phyloP scores from a whole-genome alignment of 306 rosid species.

The Inga oerstediana region DNA sequence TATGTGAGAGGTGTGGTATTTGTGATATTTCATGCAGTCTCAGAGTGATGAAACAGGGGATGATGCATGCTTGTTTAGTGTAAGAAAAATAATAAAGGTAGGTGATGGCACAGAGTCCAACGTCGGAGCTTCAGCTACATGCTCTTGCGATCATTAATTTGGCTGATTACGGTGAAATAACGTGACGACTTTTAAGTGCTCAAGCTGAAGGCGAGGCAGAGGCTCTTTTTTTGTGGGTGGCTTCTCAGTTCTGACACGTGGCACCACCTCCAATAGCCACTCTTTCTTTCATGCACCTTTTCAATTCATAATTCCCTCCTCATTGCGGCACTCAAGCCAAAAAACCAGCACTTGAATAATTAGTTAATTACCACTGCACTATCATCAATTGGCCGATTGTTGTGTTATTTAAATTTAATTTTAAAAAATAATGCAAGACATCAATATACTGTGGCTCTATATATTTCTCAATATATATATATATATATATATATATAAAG shows the following conservation, averaged over 20 bases:
- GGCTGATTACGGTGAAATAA: neutral
- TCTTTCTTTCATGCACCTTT: neutral
- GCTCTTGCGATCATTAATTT: neutral
- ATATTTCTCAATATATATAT: too few relatives aligned
- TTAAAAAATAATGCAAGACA: neutral
- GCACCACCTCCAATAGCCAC: neutral
- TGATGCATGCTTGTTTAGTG: neutral
- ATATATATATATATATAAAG: too few relatives aligned
- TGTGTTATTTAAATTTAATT: too few relatives aligned
- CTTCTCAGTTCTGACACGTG: neutral
- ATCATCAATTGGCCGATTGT: neutral
- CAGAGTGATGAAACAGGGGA: conserved; percentile 18
- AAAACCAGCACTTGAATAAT: neutral
- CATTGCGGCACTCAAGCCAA: neutral
- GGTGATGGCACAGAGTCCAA: neutral
- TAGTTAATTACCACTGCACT: too few relatives aligned
- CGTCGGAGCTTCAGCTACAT: neutral
- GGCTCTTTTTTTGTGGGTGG: neutral
- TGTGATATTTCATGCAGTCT: neutral
- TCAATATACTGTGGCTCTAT: neutral
- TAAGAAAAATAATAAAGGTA: neutral
- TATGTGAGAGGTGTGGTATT: neutral
- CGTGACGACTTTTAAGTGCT: neutral
- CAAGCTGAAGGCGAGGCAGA: neutral
- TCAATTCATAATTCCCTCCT: neutral